Base-by-base conservation (phyloP, 1,139 yeast species). In the Lodderomyces margitis region DNA sequence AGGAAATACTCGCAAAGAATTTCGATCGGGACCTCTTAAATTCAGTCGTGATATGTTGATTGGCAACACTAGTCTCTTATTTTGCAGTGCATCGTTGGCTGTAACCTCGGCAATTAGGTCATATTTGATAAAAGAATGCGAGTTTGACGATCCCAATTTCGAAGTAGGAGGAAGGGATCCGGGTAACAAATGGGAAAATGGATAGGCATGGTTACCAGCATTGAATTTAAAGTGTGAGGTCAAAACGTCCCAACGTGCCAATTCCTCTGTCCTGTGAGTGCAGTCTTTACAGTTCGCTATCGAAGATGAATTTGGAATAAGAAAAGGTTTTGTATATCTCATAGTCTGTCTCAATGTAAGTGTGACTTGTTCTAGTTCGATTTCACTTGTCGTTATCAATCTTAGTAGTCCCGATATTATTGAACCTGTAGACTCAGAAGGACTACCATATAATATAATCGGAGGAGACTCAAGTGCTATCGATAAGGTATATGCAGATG, bases 221-320 rank as follows among this genome's bases (percentile, higher is more conserved):
- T 78, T 64, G 50, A 88, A 77, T 5, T 70, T 66, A 2, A 82
- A 74, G 1, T 76, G 67, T 15, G 72, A 69, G 3, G 78, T 68
- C 40, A 92, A 72, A 14, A 92, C 86, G 52, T 88, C 91, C 99
- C 99, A 94, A 43, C 83, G 68, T 24, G 96, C 95, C 51, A 94
- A 67, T 37, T 81, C 84, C 8, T 78, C 78, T 4, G 66, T 64
- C 43, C 75, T 72, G 2, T 61, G 59, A 21, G 68, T 64, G 60
- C 97, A 88, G 25, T 78, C 71, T 24, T 67, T 55, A 58, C 94
- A 85, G n/a, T 59, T 52, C 8, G 70, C 60, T 1, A 83, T 62
- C 1, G 81, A 57, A 21, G 62, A 61, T 5, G 81, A 73, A 25
- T 43, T 41, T 5, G 80, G 74, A 3, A 86, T 73, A 19, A 75